A percentile compares a stretch with the other conserved stretches of the same genome.
Conservation (phyloP, 768 basidiomycete species). For the Boletus patriciae region DNA sequence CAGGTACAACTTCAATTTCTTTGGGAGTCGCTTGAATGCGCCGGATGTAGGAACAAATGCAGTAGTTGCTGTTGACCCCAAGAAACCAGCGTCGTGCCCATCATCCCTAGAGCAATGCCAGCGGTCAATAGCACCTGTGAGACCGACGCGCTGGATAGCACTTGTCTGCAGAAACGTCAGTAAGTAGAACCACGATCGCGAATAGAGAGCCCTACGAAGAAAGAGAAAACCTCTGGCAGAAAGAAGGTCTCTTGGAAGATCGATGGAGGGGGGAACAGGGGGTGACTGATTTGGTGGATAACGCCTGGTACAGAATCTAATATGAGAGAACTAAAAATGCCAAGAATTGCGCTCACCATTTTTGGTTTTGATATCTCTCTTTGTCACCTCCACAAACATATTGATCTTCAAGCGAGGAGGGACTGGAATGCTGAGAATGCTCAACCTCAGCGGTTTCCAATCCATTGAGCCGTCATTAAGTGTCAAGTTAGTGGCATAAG, state of each 20-base stretch:
- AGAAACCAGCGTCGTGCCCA: not conserved
- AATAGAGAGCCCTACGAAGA: slow-evolving; percentile 8
- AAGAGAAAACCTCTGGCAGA: slow-evolving; percentile 9
- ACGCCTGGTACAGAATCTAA: not conserved
- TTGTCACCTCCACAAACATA: slow-evolving; percentile 9
- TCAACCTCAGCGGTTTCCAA: slow-evolving; percentile 46
- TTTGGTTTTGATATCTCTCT: slow-evolving; percentile 5
- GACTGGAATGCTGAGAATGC: slow-evolving; percentile 35
- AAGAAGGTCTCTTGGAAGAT: slow-evolving; percentile 15
- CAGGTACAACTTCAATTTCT: slow-evolving; percentile 6
- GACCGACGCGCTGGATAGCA: slow-evolving; percentile 14
- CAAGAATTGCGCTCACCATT: slow-evolving; percentile 5
- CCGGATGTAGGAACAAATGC: slow-evolving; percentile 5
- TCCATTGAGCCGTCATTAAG: slow-evolving; percentile 44
- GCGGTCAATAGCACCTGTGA: slow-evolving; percentile 8
- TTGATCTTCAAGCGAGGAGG: slow-evolving; percentile 35
- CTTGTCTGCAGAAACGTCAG: slow-evolving; percentile 9
- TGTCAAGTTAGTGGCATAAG: slow-evolving; percentile 48
- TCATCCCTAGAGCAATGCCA: not conserved
- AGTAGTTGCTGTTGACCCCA: slow-evolving; percentile 7
- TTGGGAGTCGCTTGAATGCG: slow-evolving; percentile 12
- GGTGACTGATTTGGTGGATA: slow-evolving; percentile 15
- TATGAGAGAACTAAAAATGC: not conserved
- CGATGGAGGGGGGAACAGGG: slow-evolving; percentile 12
- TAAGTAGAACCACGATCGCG: not conserved